These are phyloP conservation scores for Phyllosticta citribraziliensis DNA, from an alignment of 2,329 filamentous ascomycete genomes.

Conservation along the genomic window DNA sequence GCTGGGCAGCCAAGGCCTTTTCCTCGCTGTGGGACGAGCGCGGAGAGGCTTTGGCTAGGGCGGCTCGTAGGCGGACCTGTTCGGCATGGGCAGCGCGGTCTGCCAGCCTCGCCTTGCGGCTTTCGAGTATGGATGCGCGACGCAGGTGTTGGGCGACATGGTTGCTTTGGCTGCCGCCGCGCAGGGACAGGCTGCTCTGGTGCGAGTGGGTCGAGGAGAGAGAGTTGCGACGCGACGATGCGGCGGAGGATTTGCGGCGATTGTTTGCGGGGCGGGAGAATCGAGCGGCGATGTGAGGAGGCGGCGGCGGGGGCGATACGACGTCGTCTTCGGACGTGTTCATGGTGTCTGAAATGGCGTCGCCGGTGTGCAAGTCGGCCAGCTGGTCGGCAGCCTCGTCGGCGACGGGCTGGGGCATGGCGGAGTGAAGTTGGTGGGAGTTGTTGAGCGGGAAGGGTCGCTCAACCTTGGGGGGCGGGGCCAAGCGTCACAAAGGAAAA, in stretches of 20 bases:
- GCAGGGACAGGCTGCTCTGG: slow-evolving; percentile 51
- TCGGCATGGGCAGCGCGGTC: slow-evolving; percentile 75
- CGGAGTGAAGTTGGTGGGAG: not conserved
- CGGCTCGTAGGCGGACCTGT: slow-evolving; percentile 68
- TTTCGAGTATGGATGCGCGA: slow-evolving; percentile 70
- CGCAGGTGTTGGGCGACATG: slow-evolving; percentile 70
- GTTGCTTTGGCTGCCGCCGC: slow-evolving; percentile 56
- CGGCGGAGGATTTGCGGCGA: slow-evolving; percentile 62
- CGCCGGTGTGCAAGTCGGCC: slow-evolving; percentile 15
- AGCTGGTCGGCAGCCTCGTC: slow-evolving; percentile 9
- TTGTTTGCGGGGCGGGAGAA: slow-evolving; percentile 59
- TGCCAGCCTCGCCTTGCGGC: slow-evolving; percentile 67
- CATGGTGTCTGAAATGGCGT: slow-evolving; percentile 30
- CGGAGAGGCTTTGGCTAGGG: slow-evolving; percentile 60
- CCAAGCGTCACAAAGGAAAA: not conserved
- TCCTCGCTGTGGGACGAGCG: slow-evolving; percentile 62
- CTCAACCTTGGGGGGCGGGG: not conserved
- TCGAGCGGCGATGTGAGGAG: slow-evolving; percentile 66
- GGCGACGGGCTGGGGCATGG: slow-evolving; percentile 5
- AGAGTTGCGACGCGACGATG: slow-evolving; percentile 67
- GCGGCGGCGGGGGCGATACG: slow-evolving; percentile 46
- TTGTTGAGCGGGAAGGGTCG: not conserved
- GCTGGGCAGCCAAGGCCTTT: slow-evolving; percentile 64
- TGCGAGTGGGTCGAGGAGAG: slow-evolving; percentile 67
- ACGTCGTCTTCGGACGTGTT: slow-evolving; percentile 31